Evolutionary conservation across 495 filamentous ascomycete species (phyloP), one percentile per base, ranked within the genome.

Genomic region (Niebla homalea): DNA sequence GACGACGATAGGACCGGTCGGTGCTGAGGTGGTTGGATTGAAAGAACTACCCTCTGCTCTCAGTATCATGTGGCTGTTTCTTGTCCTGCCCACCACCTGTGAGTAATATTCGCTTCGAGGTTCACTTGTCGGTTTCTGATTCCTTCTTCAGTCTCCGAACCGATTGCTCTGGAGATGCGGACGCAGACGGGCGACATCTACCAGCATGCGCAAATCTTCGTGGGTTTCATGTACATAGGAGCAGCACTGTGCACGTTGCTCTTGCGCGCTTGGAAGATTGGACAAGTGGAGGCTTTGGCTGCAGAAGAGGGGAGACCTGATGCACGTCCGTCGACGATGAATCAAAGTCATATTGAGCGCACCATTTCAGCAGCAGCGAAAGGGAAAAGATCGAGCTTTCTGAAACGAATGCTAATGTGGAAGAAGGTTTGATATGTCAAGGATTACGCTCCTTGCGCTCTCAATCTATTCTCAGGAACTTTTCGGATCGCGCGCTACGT

Each of bases 11-110:
- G 80, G 72, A 3, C 87, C 87, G 0, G 80, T 94, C 12, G 72
- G 79, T 18, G 81, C 83, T 0, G 87, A 94, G 60, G 79, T 92
- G 19, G 79, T 92, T 32, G 85, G 85, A 2, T 58, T 94, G 12
- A 69, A 72, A 56, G 68, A 86, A 41, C 68, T 90, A 2, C 86
- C 87, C 22, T 77, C 82, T 35, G 79, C 77, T 0, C 63, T 92
- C 19, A 83, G 80, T 29, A 77, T 92, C n/a, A 75, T 78, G 18
- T 94, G 87, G 87, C 60, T 92, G 18, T 63, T 75, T 6, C 69
- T 92, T 12, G 80, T 84, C 29, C 58, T 87, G 8, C 87, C 87
- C 2, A 76, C 77, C 7, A 89, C 84, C 0, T 73, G 66, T 69
- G 53, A 61, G 66, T 62, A 26, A 14, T 14, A 20, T 14, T 15